These are phyloP conservation scores for Hyphopichia buzzinii DNA, from an alignment of 1,139 yeast genomes.

Conservation along the genomic window DNA sequence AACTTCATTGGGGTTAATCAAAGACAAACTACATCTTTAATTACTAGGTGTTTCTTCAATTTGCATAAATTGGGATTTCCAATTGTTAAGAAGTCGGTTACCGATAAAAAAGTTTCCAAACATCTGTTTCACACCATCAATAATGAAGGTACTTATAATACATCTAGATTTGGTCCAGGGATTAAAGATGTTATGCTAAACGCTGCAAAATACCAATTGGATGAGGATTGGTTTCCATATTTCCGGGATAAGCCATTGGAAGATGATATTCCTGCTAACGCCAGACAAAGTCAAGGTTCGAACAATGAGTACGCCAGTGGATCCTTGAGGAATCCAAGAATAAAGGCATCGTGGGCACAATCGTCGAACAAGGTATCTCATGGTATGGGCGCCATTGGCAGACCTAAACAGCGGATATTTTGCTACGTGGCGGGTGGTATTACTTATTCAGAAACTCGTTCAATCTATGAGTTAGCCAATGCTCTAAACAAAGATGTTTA, in stretches of 20 bases:
- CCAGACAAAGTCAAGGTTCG: slow-evolving; percentile 21
- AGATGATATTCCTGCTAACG: slow-evolving; percentile 43
- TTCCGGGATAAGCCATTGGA: slow-evolving; percentile 72
- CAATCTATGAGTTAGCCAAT: slow-evolving; percentile 68
- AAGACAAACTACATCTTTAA: slow-evolving; percentile 49
- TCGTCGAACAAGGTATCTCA: slow-evolving; percentile 31
- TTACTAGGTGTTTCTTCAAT: slow-evolving; percentile 57
- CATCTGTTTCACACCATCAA: slow-evolving; percentile 63
- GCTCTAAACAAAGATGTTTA: slow-evolving; percentile 69
- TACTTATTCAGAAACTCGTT: slow-evolving; percentile 77
- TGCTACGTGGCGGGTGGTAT: slow-evolving; percentile 89
- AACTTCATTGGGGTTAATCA: slow-evolving; percentile 65
- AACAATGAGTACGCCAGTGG: slow-evolving; percentile 22
- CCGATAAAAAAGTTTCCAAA: slow-evolving; percentile 38
- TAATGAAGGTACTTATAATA: slow-evolving; percentile 63
- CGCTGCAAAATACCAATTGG: slow-evolving; percentile 48
- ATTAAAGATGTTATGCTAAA: slow-evolving; percentile 56
- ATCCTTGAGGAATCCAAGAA: slow-evolving; percentile 68
- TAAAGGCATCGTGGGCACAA: slow-evolving; percentile 81
- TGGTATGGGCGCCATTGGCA: slow-evolving; percentile 16
- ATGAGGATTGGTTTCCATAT: slow-evolving; percentile 65
- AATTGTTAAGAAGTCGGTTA: slow-evolving; percentile 51
- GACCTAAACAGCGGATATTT: slow-evolving; percentile 69
- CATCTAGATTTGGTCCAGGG: slow-evolving; percentile 78
- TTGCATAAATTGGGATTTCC: slow-evolving; percentile 66